Evolutionary conservation across 495 filamentous ascomycete genomes (phyloP).

Genomic region (Penicillium psychrofluorescens): DNA sequence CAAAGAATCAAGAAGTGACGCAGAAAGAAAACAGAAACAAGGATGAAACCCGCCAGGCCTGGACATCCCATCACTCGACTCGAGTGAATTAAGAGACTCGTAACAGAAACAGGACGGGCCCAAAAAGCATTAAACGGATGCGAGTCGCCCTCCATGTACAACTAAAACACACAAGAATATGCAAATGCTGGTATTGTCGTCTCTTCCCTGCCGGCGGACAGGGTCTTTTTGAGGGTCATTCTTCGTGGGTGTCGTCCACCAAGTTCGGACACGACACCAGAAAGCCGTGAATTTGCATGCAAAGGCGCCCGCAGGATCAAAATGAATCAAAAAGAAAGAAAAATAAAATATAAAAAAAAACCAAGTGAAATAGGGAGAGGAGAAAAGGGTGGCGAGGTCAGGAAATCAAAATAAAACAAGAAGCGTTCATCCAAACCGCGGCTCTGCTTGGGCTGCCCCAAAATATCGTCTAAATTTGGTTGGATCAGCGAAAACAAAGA

Average conservation of each 20-base stretch:
- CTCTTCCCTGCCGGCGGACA: constrained; percentile 25
- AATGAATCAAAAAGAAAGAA: constrained; percentile 6
- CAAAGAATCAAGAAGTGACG: neutral
- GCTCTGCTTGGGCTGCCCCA: constrained; percentile 42
- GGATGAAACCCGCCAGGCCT: too few relatives aligned
- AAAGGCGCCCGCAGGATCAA: constrained; percentile 31
- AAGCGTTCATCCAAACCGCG: constrained; percentile 26
- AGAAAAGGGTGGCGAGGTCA: constrained; percentile 3
- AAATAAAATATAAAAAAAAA: constrained; percentile 19
- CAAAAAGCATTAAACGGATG: constrained; percentile 30
- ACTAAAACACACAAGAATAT: constrained; percentile 33
- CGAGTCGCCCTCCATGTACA: constrained; percentile 33
- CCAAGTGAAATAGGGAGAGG: constrained; percentile 6
- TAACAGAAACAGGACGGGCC: constrained; percentile 1
- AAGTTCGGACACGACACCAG: constrained; percentile 10
- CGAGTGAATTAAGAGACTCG: too few relatives aligned
- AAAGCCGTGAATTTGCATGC: constrained; percentile 30
- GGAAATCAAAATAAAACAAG: constrained; percentile 6
- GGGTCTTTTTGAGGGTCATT: constrained; percentile 25
- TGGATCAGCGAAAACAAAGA: constrained; percentile 39
- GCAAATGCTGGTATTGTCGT: constrained; percentile 41
- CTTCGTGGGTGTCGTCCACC: constrained; percentile 31
- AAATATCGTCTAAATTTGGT: constrained; percentile 43
- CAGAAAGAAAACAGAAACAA: too few relatives aligned
- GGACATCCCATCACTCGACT: too few relatives aligned